Evolutionary conservation across 1,284 basidiomycete species (phyloP), one percentile per base, ranked within the genome.

Genomic region (Gomphus bonarii): DNA sequence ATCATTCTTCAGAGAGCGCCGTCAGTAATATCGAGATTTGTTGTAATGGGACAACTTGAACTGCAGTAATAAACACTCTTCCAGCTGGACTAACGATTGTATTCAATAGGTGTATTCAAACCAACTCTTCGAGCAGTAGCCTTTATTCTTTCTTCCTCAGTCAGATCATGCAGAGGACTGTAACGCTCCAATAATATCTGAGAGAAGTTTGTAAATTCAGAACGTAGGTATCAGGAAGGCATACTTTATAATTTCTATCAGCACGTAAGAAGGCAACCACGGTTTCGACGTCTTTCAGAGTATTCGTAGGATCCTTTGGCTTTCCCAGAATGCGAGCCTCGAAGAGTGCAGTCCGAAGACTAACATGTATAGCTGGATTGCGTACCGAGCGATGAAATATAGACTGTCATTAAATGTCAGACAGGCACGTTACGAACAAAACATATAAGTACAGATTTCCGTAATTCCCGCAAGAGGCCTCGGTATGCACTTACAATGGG

Each of bases 121-220:
- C 93, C 93, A 43, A 97, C 93, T 57, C 92, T 75, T 52, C 85
- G 77, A 4, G 92, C 92, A 0, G 93, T 93, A 1, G 89, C 90
- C 61, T 84, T 75, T 58, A 95, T 77, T 59, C 86, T 76, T 66
- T 95, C 91, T 64, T 91, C 81, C 22, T 78, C 73, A 0, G 89
- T 84, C 64, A 94, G 77, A 64, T 88, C 88, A 51, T 85, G 71
- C 11, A 88, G 72, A 0, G 94, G 92, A 68, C 94, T 95, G 73
- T 97, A 97, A 58, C 90, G 76, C 60, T 88, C 85, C 58, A 94
- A 69, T 9, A 14, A 43, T 53, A 50, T 38, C 50, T 51, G 18
- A 30, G 25, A 54, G 5, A 54, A 3, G 53, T 46, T 20, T 46
- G 50, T 30, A 14, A 31, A 22, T 51, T 38, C 33, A 18, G 9